Conservation (phyloP, 371 early-diverging fungal genomes). For the Mortierella sp. region DNA sequence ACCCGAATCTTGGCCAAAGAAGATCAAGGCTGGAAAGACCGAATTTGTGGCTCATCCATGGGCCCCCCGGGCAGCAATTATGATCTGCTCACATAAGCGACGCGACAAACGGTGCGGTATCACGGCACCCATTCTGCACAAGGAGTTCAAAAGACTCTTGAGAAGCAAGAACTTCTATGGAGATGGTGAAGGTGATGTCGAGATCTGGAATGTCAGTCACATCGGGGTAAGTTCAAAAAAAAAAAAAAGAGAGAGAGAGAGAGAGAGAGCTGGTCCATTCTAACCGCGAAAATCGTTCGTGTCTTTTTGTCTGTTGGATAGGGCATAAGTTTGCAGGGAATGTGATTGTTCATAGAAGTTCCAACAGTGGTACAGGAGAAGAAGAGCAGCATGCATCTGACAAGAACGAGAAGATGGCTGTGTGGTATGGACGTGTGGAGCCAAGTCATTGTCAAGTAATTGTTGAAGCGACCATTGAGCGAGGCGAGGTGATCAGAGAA, state of each 20-base stretch:
- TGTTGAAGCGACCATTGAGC: constrained; percentile 59
- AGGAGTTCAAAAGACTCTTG: constrained; percentile 69
- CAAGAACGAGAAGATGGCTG: constrained; percentile 10
- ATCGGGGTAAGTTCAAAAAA: constrained; percentile 71
- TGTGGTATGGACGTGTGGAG: constrained; percentile 70
- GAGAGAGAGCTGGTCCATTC: background rate
- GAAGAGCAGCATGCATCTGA: too few relatives aligned
- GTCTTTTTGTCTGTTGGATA: constrained; percentile 15
- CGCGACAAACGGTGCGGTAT: constrained; percentile 83
- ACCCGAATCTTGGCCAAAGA: background rate
- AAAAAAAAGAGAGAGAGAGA: background rate
- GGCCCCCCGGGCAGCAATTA: constrained; percentile 59
- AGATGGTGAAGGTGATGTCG: constrained; percentile 53
- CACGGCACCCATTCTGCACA: constrained; percentile 71
- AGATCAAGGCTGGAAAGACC: constrained; percentile 39
- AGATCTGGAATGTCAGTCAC: constrained; percentile 69
- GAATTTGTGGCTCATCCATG: constrained; percentile 49
- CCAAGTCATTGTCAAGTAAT: constrained; percentile 62
- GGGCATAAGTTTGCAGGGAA: constrained; percentile 84
- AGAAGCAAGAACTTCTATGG: constrained; percentile 63
- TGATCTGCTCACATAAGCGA: constrained; percentile 79
- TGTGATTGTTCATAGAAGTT: constrained; percentile 63
- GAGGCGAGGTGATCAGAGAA: constrained; percentile 64
- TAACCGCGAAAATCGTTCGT: background rate
- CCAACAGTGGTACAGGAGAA: constrained; percentile 44